Evolutionary conservation across 1,284 basidiomycete species (phyloP), one percentile per base, ranked within the genome.

Genomic region (Cryptococcus maquisensis): DNA sequence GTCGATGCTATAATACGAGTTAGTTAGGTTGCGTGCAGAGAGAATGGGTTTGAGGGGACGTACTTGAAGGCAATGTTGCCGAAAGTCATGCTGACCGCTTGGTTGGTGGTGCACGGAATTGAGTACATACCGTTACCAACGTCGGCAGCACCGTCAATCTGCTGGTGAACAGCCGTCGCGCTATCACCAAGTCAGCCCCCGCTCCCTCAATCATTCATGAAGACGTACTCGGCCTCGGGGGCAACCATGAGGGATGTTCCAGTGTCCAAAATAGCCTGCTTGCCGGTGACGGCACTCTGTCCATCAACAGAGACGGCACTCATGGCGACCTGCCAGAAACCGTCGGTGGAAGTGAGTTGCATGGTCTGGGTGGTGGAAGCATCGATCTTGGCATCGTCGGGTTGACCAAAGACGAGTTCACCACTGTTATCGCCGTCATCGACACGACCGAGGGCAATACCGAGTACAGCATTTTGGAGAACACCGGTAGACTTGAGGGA

Each of bases 361-460:
- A 64, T 35, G n/a, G 55, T 61, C 42, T 63, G 60, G 6, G 62
- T 64, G 15, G 68, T 68, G 4, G 59, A 53, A 5, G 68, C 64
- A 47, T 74, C 66, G 40, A 76, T 69, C 48, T 67, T 68, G 28
- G 72, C 56, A 47, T 68, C 63, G 43, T 68, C 64, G 21, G 76
- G 51, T 43, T 60, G 55, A 18, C 55, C 62, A 52, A 57, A 62
- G n/a, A 57, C 54, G 18, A 64, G 50, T 73, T 88, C 81, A 51
- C 90, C 89, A 64, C 90, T 86, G 69, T 90, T 88, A 68, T 81
- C 78, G 60, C 81, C 79, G 69, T 90, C 87, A n/a, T 49, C 56
- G 38, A 86, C 77, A 54, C 90, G 84, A 3, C 87, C 82, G 52
- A 94, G 83, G 73, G 88, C 89, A 80, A 84, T 91, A 13, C 87